phyloP scores from a whole-genome alignment of 495 filamentous ascomycete species.

The Hypomontagnella monticulosa region DNA sequence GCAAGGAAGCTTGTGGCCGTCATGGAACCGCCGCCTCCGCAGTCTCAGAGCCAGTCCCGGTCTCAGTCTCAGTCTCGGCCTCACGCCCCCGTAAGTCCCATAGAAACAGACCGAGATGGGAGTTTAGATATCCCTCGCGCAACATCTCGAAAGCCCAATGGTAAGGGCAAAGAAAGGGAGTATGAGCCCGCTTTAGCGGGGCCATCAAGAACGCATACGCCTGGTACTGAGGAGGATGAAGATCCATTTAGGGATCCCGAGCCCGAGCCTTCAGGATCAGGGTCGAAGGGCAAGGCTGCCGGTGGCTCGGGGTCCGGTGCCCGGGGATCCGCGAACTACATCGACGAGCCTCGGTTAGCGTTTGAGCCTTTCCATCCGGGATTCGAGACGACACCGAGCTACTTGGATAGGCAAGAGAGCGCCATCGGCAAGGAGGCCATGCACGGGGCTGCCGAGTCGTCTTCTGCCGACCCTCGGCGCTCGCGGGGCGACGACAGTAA shows the following conservation, averaged over 20 bases:
- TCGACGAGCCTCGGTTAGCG: slow-evolving; percentile 44
- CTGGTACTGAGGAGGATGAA: slow-evolving; percentile 47
- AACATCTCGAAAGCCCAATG: slow-evolving; percentile 45
- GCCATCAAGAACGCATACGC: slow-evolving; percentile 49
- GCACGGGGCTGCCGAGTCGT: slow-evolving; percentile 40
- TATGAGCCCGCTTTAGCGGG: slow-evolving; percentile 47
- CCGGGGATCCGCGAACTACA: slow-evolving; percentile 30
- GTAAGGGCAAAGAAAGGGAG: slow-evolving; percentile 56
- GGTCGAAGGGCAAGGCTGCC: slow-evolving; percentile 18
- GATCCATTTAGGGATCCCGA: slow-evolving; percentile 60
- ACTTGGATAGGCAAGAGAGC: slow-evolving; percentile 50
- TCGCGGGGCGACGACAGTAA: slow-evolving; percentile 26
- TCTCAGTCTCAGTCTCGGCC: slow-evolving; percentile 4
- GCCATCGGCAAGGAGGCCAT: slow-evolving; percentile 48
- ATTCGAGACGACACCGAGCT: slow-evolving; percentile 52
- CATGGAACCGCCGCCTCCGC: slow-evolving; percentile 17
- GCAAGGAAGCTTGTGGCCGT: slow-evolving; percentile 64
- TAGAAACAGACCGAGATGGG: slow-evolving; percentile 39
- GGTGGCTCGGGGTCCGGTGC: slow-evolving; percentile 30
- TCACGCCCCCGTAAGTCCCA: slow-evolving; percentile 25
- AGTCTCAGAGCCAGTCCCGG: slow-evolving; percentile 1
- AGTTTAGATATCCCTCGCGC: slow-evolving; percentile 28
- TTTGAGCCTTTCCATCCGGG: slow-evolving; percentile 65
- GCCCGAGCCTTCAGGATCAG: slow-evolving; percentile 38
- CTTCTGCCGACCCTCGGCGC: slow-evolving; percentile 9